Conservation (phyloP, 768 basidiomycete species). For the Leucosporidium scottii region DNA sequence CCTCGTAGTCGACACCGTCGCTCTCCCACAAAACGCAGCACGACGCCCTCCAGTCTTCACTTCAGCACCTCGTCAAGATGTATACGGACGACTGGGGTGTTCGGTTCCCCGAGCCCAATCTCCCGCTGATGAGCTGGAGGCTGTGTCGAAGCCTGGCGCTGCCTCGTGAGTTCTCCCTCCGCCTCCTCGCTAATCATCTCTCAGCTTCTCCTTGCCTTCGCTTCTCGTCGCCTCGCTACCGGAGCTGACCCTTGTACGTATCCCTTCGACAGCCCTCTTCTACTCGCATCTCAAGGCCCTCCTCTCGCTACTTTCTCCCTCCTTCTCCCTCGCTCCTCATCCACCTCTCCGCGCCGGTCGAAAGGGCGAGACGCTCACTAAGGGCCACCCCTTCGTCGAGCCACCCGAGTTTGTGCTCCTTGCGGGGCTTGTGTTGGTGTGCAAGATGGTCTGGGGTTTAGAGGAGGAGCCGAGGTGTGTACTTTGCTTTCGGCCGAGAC, state of each 20-base stretch:
- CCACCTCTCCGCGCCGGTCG: background rate
- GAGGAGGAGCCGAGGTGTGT: background rate
- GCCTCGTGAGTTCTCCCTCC: constrained; percentile 14
- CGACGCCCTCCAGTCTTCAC: background rate
- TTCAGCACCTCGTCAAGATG: constrained; percentile 15
- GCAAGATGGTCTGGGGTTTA: constrained; percentile 9
- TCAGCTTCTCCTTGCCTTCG: too few relatives aligned
- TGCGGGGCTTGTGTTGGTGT: background rate
- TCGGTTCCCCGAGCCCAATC: constrained; percentile 27
- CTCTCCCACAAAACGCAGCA: background rate
- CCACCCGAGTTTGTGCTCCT: constrained; percentile 18
- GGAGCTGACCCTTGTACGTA: background rate
- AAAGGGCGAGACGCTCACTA: background rate
- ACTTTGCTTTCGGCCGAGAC: background rate
- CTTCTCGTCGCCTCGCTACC: background rate
- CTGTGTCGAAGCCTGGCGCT: constrained; percentile 1
- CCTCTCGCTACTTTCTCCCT: background rate
- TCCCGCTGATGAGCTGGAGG: constrained; percentile 7
- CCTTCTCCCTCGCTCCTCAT: background rate
- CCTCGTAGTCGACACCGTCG: background rate
- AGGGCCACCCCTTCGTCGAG: background rate
- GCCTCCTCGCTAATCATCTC: background rate
- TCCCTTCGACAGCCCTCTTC: background rate
- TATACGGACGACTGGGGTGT: constrained; percentile 28
- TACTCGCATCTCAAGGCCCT: background rate